Evolutionary conservation across 2,329 filamentous ascomycete species (phyloP), one percentile per base, ranked within the genome.

Genomic region (Coniochaeta sp.): DNA sequence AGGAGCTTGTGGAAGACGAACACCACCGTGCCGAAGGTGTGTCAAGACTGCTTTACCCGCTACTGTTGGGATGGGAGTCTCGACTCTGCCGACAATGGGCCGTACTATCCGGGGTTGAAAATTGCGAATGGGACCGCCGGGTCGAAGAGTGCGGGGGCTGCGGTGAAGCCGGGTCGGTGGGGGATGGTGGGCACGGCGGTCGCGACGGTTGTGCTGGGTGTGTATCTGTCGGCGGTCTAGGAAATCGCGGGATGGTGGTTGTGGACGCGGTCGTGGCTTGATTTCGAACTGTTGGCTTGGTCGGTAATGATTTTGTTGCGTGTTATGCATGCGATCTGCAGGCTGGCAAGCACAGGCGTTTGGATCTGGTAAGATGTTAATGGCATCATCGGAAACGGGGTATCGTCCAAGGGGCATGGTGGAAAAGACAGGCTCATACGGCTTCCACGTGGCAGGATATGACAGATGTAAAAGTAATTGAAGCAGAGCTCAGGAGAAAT

Each of bases 61-160:
- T 97, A 97, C 77, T 99, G 95, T 82, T 99, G 95, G 95, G 84
- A 97, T 71, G 95, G 95, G n/a, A 90, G 84, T 1, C 47, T 69
- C 19, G 70, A 70, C 58, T 62, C 60, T 8, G 26, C n/a, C 50
- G 61, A 65, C 59, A 60, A 62, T 3, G 38, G 54, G 8, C 57
- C 47, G 33, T 76, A 76, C 58, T 60, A 69, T 62, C 74, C 74
- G 1, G 58, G 38, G 6, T 69, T 71, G 44, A 69, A 70, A 61
- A 67, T 73, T 44, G 67, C 61, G 22, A 63, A 66, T 22, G 65
- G 59, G 43, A 62, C 59, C 11, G 62, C 60, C 3, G 38, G 17
- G 16, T 22, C 59, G 9, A 63, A 43, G 19, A 61, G 14, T 62
- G 60, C 12, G 62, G 59, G 19, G 60, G 24, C 12, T n/a, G 8